These are phyloP conservation scores for Cyberlindnera mrakii DNA, from an alignment of 805 yeast species.

Conservation along the genomic window DNA sequence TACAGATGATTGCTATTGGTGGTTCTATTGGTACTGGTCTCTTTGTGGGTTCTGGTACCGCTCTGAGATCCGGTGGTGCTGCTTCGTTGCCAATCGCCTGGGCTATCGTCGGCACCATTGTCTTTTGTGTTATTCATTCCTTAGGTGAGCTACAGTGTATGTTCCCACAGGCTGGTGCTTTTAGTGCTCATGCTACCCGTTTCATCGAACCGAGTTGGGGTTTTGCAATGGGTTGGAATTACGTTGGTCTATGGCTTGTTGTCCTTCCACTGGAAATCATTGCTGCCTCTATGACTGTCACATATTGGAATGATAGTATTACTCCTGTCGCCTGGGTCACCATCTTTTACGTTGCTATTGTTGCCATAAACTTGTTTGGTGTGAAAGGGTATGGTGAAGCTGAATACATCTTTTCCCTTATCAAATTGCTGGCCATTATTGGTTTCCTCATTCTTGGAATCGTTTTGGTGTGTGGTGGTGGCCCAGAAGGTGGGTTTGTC, in stretches of 20 bases:
- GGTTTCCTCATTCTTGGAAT: slow-evolving; percentile 52
- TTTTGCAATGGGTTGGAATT: slow-evolving; percentile 56
- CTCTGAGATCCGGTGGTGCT: slow-evolving; percentile 57
- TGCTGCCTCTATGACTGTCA: slow-evolving; percentile 49
- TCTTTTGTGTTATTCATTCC: slow-evolving; percentile 55
- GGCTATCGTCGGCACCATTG: slow-evolving; percentile 46
- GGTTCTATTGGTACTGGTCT: slow-evolving; percentile 67
- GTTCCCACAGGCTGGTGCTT: slow-evolving; percentile 61
- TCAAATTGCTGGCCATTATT: slow-evolving; percentile 42
- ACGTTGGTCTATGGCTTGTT: slow-evolving; percentile 47
- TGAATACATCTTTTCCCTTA: slow-evolving; percentile 42
- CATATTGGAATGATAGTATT: slow-evolving; percentile 41
- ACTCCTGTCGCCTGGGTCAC: slow-evolving; percentile 47
- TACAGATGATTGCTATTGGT: slow-evolving; percentile 65
- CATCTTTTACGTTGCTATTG: slow-evolving; percentile 42
- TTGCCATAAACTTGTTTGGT: slow-evolving; percentile 45
- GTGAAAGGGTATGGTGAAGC: slow-evolving; percentile 52
- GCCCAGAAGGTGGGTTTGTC: slow-evolving; percentile 38
- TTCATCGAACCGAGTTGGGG: slow-evolving; percentile 59
- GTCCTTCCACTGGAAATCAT: slow-evolving; percentile 46
- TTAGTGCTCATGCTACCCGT: slow-evolving; percentile 53
- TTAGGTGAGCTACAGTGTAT: slow-evolving; percentile 55
- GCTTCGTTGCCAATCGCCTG: slow-evolving; percentile 56
- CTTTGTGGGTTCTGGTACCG: slow-evolving; percentile 59
- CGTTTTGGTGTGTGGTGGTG: slow-evolving; percentile 42